Base-by-base conservation (phyloP, 2,329 filamentous ascomycete genomes). In the Phialophora expanda region DNA sequence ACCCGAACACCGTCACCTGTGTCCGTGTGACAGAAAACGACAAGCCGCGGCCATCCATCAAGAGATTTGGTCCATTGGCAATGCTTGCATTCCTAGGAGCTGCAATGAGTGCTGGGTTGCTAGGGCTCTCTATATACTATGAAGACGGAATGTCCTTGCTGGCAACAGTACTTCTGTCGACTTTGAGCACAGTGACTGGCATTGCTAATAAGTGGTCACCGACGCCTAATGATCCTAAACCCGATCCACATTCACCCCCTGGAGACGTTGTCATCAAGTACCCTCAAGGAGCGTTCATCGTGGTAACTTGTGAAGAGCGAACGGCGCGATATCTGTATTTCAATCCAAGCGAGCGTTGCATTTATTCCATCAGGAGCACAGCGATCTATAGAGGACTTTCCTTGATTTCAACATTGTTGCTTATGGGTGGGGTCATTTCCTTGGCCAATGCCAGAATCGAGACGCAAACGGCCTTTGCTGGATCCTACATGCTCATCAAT, bases 351-450 rank as follows among this genome's bases (percentile, higher is more conserved):
- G 82, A 84, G 69, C 77, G 79, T 54, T 82, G 84, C 62, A 73
- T 81, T 11, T 85, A 85, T 69, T 69, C 76, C 17, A 70, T 84
- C 24, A 71, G 76, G 62, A 71, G 70, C 62, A 77, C 76, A 0
- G 74, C 76, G 2, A 73, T 76, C 4, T 84, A 84, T 68, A 76
- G 82, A 26, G 72, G 82, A 8, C 75, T 84, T 12, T 82, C 81
- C n/a, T 73, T 85, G 24, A 69, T 83, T 2, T 82, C 81, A 66
- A 84, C 82, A 5, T 74, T 84, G 54, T 76, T 84, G 74, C 78
- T 85, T 56, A 84, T 85, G 82, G 76, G 81, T 44, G 82, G 83
- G 12, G 81, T 85, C 68, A 82, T 85, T 50, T 79, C 77, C 50
- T 78, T 85, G 2, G 82, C 81, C 67, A 85, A 84, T 62, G 78